These are phyloP conservation scores for Plasmodium knowlesi DNA, from an alignment of 169 alveolate genomes.

Conservation along the genomic window DNA sequence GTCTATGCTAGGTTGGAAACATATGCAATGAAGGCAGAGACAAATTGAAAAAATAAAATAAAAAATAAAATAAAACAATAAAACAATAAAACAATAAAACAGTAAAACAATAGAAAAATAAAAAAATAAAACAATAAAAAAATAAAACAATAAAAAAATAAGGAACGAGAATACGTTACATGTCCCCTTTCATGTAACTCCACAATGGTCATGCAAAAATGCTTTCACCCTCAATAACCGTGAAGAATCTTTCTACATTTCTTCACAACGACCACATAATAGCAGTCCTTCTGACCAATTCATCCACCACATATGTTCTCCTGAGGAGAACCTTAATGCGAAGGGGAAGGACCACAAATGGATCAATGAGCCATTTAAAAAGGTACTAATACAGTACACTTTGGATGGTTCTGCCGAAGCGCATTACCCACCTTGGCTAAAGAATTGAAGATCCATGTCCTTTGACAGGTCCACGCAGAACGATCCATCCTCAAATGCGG, in stretches of 20 bases:
- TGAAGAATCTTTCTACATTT: not conserved
- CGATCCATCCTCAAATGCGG: not conserved
- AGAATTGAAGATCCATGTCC: slow-evolving; percentile 16
- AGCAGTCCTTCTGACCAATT: not conserved
- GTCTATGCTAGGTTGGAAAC: not conserved
- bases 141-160: no score
- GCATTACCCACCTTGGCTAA: not conserved
- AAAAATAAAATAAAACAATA: no score
- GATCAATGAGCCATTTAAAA: not conserved
- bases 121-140: no score
- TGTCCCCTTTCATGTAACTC: not conserved
- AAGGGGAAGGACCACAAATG: not conserved
- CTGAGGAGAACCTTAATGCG: not conserved
- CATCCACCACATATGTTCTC: not conserved
- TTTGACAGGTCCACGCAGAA: not conserved
- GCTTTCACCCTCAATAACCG: not conserved
- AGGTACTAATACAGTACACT: not conserved
- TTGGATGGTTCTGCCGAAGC: not conserved
- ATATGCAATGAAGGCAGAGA: not conserved
- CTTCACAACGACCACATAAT: not conserved
- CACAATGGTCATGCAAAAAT: not conserved
- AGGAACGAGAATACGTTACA: not conserved
- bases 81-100: no score
- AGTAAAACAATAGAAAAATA: no score
- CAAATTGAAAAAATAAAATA: not conserved